Conservation (phyloP, 768 basidiomycete genomes). For the Calvatia gigantea region DNA sequence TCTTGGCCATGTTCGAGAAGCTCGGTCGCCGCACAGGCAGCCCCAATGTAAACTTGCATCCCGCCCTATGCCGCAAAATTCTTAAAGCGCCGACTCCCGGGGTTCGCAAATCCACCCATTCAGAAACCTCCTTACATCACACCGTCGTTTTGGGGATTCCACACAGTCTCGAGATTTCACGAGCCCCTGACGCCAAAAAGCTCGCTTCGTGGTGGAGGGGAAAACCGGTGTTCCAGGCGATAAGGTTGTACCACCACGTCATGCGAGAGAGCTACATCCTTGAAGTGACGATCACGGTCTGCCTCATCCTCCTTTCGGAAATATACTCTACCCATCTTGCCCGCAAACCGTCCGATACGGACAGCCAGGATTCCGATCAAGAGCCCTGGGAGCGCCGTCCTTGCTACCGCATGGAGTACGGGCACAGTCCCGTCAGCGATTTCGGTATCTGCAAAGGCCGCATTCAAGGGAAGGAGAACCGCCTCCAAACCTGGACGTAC, state of each 20-base stretch:
- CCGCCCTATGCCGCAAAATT: conserved; percentile 13
- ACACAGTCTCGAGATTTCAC: not conserved
- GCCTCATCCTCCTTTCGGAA: not conserved
- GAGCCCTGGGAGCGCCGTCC: not conserved
- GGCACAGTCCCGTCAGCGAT: conserved; percentile 37
- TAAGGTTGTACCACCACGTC: not conserved
- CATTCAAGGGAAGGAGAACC: conserved; percentile 22
- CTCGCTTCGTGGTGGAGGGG: not conserved
- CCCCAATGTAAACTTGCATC: conserved; percentile 2
- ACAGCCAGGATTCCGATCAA: no score
- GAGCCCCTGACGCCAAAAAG: not conserved
- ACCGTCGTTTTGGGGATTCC: not conserved
- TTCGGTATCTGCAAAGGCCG: conserved; percentile 40
- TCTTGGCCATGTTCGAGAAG: not conserved
- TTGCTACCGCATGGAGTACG: conserved; percentile 31
- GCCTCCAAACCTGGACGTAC: conserved; percentile 11
- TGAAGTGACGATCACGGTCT: not conserved
- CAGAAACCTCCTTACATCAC: conserved; percentile 1
- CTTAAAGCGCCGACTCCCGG: conserved; percentile 11
- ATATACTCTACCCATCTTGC: not conserved
- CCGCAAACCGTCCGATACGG: not conserved
- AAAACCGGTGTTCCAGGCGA: not conserved
- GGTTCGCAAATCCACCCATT: not conserved
- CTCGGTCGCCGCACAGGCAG: not conserved
- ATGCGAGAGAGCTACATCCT: not conserved